phyloP scores from a whole-genome alignment of 2,329 filamentous ascomycete species.

The Alternaria viburni region DNA sequence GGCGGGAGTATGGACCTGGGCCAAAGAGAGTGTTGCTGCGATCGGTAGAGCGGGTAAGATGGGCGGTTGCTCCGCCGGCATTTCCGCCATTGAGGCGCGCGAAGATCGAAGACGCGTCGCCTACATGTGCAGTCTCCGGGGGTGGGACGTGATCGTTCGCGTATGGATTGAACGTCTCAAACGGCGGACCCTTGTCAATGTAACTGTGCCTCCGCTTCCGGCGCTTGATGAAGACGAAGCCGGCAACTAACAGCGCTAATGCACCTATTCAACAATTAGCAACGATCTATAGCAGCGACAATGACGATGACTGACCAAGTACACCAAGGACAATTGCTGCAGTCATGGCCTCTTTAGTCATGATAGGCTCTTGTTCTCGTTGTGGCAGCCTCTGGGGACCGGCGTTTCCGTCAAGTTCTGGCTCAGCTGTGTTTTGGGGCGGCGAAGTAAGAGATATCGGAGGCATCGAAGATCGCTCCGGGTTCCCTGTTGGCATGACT shows the following conservation, averaged over 20 bases:
- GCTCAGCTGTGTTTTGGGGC: background rate
- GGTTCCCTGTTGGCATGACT: background rate
- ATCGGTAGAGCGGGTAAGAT: conserved; percentile 31
- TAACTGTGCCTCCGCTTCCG: conserved; percentile 26
- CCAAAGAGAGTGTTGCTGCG: conserved; percentile 38
- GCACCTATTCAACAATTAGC: conserved; percentile 27
- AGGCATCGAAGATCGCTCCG: background rate
- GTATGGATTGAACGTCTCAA: conserved; percentile 35
- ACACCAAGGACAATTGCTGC: conserved; percentile 41
- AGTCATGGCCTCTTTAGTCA: conserved; percentile 38
- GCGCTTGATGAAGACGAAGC: conserved; percentile 31
- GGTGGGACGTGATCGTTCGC: conserved; percentile 26
- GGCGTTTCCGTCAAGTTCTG: background rate
- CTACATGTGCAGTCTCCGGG: conserved; percentile 33
- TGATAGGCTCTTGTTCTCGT: conserved; percentile 16
- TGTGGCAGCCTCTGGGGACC: background rate
- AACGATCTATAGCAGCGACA: background rate
- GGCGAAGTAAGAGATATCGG: background rate
- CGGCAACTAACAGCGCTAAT: conserved; percentile 32
- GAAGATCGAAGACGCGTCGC: conserved; percentile 14
- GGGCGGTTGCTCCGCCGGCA: conserved; percentile 7
- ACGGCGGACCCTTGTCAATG: conserved; percentile 23
- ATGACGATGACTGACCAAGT: conserved; percentile 27
- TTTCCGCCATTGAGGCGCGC: conserved; percentile 8
- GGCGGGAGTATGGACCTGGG: conserved; percentile 31